phyloP scores from a whole-genome alignment of 1,284 basidiomycete genomes.

The Melampsora larici-populina region DNA sequence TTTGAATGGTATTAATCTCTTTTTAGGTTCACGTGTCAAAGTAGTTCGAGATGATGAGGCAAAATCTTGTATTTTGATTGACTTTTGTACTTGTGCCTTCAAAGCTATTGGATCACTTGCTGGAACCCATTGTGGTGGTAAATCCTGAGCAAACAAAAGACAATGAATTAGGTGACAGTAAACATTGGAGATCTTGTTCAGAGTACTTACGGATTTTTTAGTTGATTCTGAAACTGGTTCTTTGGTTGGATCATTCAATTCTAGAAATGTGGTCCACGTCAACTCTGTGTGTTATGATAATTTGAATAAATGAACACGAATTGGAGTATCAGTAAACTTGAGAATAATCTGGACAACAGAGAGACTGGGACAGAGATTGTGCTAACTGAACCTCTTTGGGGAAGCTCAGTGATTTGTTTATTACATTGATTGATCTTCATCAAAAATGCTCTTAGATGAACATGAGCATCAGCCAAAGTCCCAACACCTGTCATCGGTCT shows the following conservation, averaged over 20 bases:
- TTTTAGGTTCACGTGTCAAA: background rate
- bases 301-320: too few relatives aligned
- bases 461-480: constrained; percentile 80
- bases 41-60: background rate
- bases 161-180: background rate
- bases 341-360: background rate
- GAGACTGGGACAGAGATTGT: background rate
- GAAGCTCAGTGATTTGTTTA: constrained; percentile 8
- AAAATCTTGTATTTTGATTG: constrained; percentile 8
- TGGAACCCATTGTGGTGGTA: constrained; percentile 38
- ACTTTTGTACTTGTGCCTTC: background rate
- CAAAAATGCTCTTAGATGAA: constrained; percentile 56
- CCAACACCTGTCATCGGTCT: constrained; percentile 68
- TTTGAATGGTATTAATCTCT: constrained; percentile 33
- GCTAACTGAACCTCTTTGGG: constrained; percentile 17
- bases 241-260: constrained; percentile 68
- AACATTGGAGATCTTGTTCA: background rate
- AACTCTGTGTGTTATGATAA: constrained; percentile 58
- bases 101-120: background rate
- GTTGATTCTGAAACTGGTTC: constrained; percentile 59
- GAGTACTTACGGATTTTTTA: constrained; percentile 56
- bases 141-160: constrained; percentile 2
- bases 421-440: constrained; percentile 30
- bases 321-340: too few relatives aligned
- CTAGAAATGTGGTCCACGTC: constrained; percentile 77